Evolutionary conservation across 2,329 filamentous ascomycete species (phyloP).

Genomic region (Talaromyces atroroseus): DNA sequence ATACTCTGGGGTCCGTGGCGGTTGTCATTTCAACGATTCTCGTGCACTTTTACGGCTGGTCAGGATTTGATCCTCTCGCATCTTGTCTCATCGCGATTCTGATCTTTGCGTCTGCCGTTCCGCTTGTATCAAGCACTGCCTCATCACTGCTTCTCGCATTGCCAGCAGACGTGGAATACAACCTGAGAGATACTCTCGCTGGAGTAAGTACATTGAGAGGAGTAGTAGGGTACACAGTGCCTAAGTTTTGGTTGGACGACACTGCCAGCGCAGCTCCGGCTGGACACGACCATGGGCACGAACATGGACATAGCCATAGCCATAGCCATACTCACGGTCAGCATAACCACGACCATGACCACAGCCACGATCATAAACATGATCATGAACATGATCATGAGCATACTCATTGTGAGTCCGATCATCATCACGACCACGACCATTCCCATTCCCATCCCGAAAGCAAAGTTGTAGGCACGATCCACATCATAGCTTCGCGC

Average conservation of each 20-base stretch:
- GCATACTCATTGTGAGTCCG: constrained; percentile 18
- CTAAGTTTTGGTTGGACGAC: constrained; percentile 90
- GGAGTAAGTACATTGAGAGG: constrained; percentile 77
- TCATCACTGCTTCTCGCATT: constrained; percentile 78
- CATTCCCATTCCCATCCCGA: constrained; percentile 18
- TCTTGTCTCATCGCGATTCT: constrained; percentile 89
- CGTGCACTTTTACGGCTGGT: constrained; percentile 83
- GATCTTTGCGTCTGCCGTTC: constrained; percentile 87
- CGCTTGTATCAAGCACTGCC: constrained; percentile 78
- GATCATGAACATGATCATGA: constrained; percentile 16
- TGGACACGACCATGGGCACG: constrained; percentile 16
- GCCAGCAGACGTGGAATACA: constrained; percentile 80
- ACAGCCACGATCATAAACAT: constrained; percentile 27
- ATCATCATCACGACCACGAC: constrained; percentile 16
- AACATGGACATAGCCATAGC: constrained; percentile 24
- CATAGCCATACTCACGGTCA: constrained; percentile 28
- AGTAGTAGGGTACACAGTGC: constrained; percentile 77
- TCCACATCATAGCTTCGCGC: constrained; percentile 40
- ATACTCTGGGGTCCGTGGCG: constrained; percentile 88
- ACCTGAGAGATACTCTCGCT: constrained; percentile 75
- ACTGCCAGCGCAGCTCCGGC: constrained; percentile 37
- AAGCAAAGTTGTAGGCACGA: constrained; percentile 64
- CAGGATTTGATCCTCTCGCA: constrained; percentile 89
- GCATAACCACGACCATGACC: constrained; percentile 26
- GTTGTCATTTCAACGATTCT: constrained; percentile 88